Evolutionary conservation across 202 grass and related monocot species (phyloP).

Genomic region (Saccharum hybrid): DNA sequence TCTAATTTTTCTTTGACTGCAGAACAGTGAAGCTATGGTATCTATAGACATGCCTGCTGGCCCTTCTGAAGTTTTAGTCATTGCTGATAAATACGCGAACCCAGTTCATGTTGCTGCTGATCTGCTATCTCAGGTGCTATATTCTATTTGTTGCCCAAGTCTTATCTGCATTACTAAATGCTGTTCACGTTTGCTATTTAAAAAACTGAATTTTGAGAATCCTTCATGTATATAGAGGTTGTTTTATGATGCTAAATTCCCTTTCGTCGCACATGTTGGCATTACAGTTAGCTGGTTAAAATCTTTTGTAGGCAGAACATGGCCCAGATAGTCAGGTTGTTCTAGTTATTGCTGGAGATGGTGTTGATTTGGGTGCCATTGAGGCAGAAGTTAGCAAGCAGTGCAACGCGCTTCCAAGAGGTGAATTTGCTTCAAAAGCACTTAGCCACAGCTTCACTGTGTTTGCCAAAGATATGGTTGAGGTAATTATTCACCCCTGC

Average conservation of each 20-base stretch:
- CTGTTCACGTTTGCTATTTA: background rate
- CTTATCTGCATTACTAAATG: conserved; percentile 13
- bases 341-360: conserved; percentile 81
- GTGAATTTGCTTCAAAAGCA: conserved; percentile 94
- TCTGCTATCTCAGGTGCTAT: conserved; percentile 85
- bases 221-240: background rate
- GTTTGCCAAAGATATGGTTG: conserved; percentile 78
- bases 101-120: conserved; percentile 92
- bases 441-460: conserved; percentile 92
- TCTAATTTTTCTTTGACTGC: conserved; percentile 49
- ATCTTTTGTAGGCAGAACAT: conserved; percentile 86
- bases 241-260: background rate
- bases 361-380: conserved; percentile 70
- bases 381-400: conserved; percentile 88
- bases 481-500: conserved; percentile 55
- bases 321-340: conserved; percentile 99
- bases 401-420: conserved; percentile 85
- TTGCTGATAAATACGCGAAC: conserved; percentile 85
- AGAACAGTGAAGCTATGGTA: conserved; percentile 99
- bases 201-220: conserved; percentile 29
- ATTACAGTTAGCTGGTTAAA: conserved; percentile 15
- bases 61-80: conserved; percentile 94
- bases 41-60: conserved; percentile 98
- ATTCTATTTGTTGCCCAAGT: background rate
- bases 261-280: background rate